Percentiles rank a stretch among this genome's conserved stretches.
phyloP scores from a whole-genome alignment of 2,329 filamentous ascomycete genomes.

The Xylaria sp. region DNA sequence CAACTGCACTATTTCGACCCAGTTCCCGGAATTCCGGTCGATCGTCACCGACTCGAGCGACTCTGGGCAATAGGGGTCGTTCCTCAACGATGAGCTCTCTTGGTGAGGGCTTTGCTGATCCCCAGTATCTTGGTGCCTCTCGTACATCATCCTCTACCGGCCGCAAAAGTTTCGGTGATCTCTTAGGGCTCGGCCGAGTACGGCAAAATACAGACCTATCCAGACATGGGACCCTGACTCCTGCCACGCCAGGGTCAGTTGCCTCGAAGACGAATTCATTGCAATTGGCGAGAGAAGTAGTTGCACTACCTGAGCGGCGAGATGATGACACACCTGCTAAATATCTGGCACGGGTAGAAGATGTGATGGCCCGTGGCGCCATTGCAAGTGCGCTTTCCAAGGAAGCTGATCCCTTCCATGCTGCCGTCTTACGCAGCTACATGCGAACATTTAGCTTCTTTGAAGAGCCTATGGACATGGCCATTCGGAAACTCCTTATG shows the following conservation, averaged over 20 bases:
- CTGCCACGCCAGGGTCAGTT: slow-evolving; percentile 75
- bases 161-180: slow-evolving; percentile 90
- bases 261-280: slow-evolving; percentile 86
- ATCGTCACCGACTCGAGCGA: slow-evolving; percentile 74
- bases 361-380: slow-evolving; percentile 79
- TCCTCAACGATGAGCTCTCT: slow-evolving; percentile 92
- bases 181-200: slow-evolving; percentile 82
- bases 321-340: slow-evolving; percentile 91
- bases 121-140: slow-evolving; percentile 73
- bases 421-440: slow-evolving; percentile 88
- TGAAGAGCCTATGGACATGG: slow-evolving; percentile 97
- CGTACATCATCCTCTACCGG: slow-evolving; percentile 90
- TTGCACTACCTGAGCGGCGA: slow-evolving; percentile 79
- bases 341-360: slow-evolving; percentile 87
- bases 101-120: slow-evolving; percentile 76
- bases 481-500: slow-evolving; percentile 93
- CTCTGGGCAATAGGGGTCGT: slow-evolving; percentile 73
- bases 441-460: slow-evolving; percentile 97
- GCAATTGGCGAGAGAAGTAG: slow-evolving; percentile 77
- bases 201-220: slow-evolving; percentile 83
- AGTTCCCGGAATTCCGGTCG: slow-evolving; percentile 66
- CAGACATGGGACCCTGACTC: slow-evolving; percentile 75
- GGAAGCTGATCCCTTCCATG: slow-evolving; percentile 84
- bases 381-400: slow-evolving; percentile 90
- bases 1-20: slow-evolving; percentile 62